Percentiles rank a stretch among this genome's conserved stretches.
Conservation (phyloP, 768 basidiomycete species). For the Sporobolomyces roseus region DNA sequence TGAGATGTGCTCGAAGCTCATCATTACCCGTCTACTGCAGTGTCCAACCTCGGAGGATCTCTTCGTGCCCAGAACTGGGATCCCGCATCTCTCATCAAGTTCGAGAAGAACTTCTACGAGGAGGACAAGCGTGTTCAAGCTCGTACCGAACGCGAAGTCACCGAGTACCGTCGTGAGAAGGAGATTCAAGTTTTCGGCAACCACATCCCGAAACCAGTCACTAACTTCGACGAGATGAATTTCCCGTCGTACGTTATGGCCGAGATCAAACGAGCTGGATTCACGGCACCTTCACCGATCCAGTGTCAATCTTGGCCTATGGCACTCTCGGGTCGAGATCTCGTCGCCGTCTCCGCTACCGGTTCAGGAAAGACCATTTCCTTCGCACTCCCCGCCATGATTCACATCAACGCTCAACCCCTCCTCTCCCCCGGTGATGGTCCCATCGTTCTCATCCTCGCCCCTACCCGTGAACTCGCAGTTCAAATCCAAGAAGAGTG, state of each 20-base stretch:
- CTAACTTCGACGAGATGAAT: slow-evolving; percentile 86
- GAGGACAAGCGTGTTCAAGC: slow-evolving; percentile 80
- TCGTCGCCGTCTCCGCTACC: slow-evolving; percentile 85
- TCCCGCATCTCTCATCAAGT: slow-evolving; percentile 66
- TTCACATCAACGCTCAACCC: slow-evolving; percentile 99
- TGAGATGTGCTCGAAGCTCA: not conserved
- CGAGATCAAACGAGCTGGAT: slow-evolving; percentile 91
- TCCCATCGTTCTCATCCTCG: slow-evolving; percentile 92
- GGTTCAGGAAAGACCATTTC: slow-evolving; percentile 98
- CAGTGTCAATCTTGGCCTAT: slow-evolving; percentile 99
- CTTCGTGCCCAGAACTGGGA: slow-evolving; percentile 69
- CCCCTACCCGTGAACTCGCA: slow-evolving; percentile 95
- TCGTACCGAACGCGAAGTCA: slow-evolving; percentile 77
- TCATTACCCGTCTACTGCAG: slow-evolving; percentile 18
- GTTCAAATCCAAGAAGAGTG: slow-evolving; percentile 99
- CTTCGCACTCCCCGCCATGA: slow-evolving; percentile 97
- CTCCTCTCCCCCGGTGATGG: slow-evolving; percentile 90
- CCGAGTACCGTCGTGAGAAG: slow-evolving; percentile 74
- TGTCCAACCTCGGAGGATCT: slow-evolving; percentile 30
- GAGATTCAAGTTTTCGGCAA: slow-evolving; percentile 94
- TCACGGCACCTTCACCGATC: slow-evolving; percentile 83
- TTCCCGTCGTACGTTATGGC: slow-evolving; percentile 95
- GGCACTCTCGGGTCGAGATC: slow-evolving; percentile 55
- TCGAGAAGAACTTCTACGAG: slow-evolving; percentile 95
- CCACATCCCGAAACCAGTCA: slow-evolving; percentile 80